These are phyloP conservation scores for Eutrema yunnanense DNA, from an alignment of 345 rosid genomes.

Conservation along the genomic window DNA sequence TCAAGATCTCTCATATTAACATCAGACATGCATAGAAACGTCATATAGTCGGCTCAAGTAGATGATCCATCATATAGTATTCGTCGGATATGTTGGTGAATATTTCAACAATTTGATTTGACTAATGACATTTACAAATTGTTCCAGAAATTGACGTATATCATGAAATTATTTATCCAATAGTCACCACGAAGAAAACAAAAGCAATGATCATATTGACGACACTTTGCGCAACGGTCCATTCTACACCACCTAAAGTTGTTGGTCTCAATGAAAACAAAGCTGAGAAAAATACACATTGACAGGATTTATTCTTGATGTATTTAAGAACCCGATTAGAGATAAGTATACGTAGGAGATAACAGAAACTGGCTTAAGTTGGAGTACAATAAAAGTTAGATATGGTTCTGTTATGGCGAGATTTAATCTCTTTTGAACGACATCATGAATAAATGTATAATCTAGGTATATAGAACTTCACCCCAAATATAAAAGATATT, in stretches of 20 bases:
- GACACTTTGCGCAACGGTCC: background rate
- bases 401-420: background rate
- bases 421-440: background rate
- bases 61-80: background rate
- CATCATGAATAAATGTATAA: too few relatives aligned
- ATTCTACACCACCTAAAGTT: background rate
- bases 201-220: background rate
- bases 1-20: background rate
- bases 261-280: background rate
- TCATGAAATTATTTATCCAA: background rate
- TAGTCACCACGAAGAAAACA: background rate
- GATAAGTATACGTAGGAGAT: too few relatives aligned
- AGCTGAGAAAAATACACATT: background rate
- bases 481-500: background rate
- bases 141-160: background rate
- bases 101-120: background rate
- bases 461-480: background rate
- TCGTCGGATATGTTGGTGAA: background rate
- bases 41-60: background rate
- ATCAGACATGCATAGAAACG: background rate
- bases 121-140: background rate
- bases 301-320: background rate
- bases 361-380: background rate
- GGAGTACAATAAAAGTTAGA: background rate
- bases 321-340: too few relatives aligned